Base-by-base conservation (phyloP, 2,329 filamentous ascomycete genomes). In the Fusarium decemcellulare region DNA sequence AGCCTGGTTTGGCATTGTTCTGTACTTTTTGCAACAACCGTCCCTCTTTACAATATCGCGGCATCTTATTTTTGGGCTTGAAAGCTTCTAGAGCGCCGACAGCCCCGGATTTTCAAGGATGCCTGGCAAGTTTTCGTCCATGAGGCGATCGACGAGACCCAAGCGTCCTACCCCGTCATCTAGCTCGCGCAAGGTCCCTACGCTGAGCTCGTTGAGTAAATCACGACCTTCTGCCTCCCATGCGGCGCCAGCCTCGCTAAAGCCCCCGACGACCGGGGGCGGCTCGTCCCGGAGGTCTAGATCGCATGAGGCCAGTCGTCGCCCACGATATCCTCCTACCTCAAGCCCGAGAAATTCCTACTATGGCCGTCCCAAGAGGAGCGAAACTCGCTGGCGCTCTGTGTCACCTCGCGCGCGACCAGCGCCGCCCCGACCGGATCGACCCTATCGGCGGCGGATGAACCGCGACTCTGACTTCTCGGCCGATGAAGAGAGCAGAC, bases 391-490 rank as follows among this genome's bases (percentile, higher is more conserved):
- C 5, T 70, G 55, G 12, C 47, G 68, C 9, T 73, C 71, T 18
- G 62, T 72, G 4, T 73, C 72, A 2, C 72, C 72, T 37, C 60
- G 55, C 4, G 42, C 58, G 11, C 67, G 68, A 34, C 67, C 48
- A 16, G 58, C 51, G 36, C 62, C 51, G 6, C 61, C 53, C 1
- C 29, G 59, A 9, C 23, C 63, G 2, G 59, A 54, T 9, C 48
- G 65, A 27, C 18, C 18, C 2, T 62, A 64, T 4, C 61, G 67
- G 5, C 67, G 63, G 5, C 71, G 73, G 2, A 47, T 66, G 32
- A 71, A 65, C 0, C 67, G 73, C 6, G 73, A 75, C 12, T 71
- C 70, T 3, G 71, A 72, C 18, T 64, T 73, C 16, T 75, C 73
- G 0, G 64, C 61, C 30, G 73, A 75, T 6, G 73, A 75, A 18